Evolutionary conservation across 176 grass and related monocot genomes (phyloP), one percentile per base, ranked within the genome.

Genomic region (Neostapfia colusana): DNA sequence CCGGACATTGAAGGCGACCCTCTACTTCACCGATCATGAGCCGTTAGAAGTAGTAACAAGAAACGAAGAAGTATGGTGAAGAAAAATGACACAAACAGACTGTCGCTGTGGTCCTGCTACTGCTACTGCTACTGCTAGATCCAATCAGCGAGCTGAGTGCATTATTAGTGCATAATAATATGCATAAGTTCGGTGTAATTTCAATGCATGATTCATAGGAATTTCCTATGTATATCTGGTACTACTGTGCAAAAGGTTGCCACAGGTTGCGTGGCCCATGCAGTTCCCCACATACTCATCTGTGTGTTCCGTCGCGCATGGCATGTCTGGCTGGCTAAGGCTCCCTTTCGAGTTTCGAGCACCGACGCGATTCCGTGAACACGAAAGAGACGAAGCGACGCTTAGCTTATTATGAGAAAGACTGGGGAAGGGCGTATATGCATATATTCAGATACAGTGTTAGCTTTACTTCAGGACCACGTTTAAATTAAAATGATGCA

Each of bases 401-500:
- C n/a, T n/a, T n/a, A n/a, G 13, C 58, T 15, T 16, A 31, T 20
- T 17, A 49, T 49, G 41, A 23, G 34, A 70, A 31, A 79, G 39
- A 70, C 6, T 26, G 1, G 5, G 58, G 4, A 6, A 6, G 2
- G 1, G 50, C 31, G n/a, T n/a, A 31, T 31, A 31, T 31, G 58
- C 23, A 59, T 27, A 5, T 39, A 58, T 5, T 10, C 55, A 49
- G 15, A 44, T 61, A 26, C 50, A 57, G 45, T 46, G 57, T 7
- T 63, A 14, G 17, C 31, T 53, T 65, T 51, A 53, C 75, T 50
- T 51, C 37, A 57, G 77, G 63, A 81, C 77, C 70, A 75, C 42
- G 77, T 81, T 76, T 76, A 55, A 63, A 81, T 81, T 76, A 70
- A 55, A 63, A 81, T 76, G 65, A 64, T 76, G 10, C 20, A 1